Evolutionary conservation across 1,284 basidiomycete species (phyloP).

Genomic region (Hortiboletus rubellus): DNA sequence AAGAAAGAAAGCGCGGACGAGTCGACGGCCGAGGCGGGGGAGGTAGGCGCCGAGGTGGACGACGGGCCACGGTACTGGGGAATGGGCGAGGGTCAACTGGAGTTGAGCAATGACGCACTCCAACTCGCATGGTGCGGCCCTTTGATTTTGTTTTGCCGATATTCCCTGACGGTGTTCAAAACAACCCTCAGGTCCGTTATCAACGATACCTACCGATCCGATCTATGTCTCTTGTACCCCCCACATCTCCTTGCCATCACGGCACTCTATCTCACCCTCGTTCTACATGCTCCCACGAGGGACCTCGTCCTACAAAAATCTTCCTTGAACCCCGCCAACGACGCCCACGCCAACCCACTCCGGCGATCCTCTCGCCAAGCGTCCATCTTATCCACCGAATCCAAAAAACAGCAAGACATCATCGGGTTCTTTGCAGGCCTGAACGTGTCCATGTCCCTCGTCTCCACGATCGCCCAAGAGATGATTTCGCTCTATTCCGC

Average conservation of each 20-base stretch:
- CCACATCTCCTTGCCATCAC: constrained; percentile 94
- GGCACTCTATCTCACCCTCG: constrained; percentile 84
- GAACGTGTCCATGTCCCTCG: constrained; percentile 78
- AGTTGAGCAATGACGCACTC: constrained; percentile 64
- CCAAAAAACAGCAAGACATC: constrained; percentile 61
- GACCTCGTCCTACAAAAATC: constrained; percentile 38
- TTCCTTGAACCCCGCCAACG: constrained; percentile 17
- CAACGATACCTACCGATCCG: constrained; percentile 94
- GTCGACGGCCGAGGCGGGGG: constrained; percentile 60
- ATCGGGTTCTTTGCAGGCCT: constrained; percentile 84
- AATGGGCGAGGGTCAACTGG: constrained; percentile 65
- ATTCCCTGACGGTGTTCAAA: not conserved
- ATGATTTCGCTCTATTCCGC: constrained; percentile 87
- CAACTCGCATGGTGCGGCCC: constrained; percentile 70
- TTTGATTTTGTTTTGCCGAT: not conserved
- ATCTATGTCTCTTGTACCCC: constrained; percentile 88
- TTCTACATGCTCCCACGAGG: constrained; percentile 60
- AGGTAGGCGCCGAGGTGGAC: constrained; percentile 56
- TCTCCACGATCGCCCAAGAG: constrained; percentile 90
- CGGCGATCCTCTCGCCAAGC: constrained; percentile 57
- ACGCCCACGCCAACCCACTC: constrained; percentile 27
- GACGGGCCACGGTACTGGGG: constrained; percentile 75
- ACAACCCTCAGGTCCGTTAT: constrained; percentile 76
- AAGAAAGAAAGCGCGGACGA: constrained; percentile 41
- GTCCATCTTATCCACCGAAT: constrained; percentile 25